Evolutionary conservation across 148 eudicot genomes (phyloP).

Genomic region (Gaultheria prostrata): DNA sequence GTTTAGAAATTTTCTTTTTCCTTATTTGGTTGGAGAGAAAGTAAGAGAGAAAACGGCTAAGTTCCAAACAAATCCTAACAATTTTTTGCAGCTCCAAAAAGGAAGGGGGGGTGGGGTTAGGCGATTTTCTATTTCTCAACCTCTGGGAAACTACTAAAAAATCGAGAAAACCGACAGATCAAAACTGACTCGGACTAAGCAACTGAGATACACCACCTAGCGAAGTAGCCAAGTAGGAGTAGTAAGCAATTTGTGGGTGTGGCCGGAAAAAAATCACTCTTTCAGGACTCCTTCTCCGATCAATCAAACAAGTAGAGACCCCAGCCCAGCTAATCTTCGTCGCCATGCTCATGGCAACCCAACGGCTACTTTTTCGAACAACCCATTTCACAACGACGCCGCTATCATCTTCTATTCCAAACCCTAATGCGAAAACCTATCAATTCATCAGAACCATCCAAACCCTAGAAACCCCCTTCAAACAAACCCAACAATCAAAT

Average conservation of each 20-base stretch:
- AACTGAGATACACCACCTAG: neutral
- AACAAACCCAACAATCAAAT: slow-evolving; percentile 2
- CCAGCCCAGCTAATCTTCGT: neutral
- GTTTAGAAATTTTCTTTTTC: too few relatives aligned
- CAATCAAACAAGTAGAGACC: neutral
- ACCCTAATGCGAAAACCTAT: neutral
- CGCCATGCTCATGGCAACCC: slow-evolving; percentile 21
- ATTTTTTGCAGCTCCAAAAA: too few relatives aligned
- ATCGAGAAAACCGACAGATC: too few relatives aligned
- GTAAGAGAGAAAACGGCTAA: too few relatives aligned
- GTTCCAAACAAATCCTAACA: too few relatives aligned
- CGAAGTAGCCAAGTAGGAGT: neutral
- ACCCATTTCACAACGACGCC: neutral
- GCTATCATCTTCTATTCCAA: neutral
- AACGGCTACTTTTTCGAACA: slow-evolving; percentile 3
- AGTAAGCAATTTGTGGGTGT: neutral
- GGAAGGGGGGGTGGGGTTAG: too few relatives aligned
- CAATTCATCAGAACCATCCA: slow-evolving; percentile 13
- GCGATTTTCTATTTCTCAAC: too few relatives aligned
- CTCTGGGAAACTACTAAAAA: too few relatives aligned
- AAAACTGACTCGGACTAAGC: too few relatives aligned
- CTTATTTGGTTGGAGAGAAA: too few relatives aligned
- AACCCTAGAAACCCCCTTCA: slow-evolving; percentile 1
- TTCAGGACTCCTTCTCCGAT: neutral
- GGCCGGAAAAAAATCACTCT: neutral